A percentile compares a stretch with the other conserved stretches of the same genome.
Conservation (phyloP, 2,329 filamentous ascomycete species). For the Trichophaea hybrida region DNA sequence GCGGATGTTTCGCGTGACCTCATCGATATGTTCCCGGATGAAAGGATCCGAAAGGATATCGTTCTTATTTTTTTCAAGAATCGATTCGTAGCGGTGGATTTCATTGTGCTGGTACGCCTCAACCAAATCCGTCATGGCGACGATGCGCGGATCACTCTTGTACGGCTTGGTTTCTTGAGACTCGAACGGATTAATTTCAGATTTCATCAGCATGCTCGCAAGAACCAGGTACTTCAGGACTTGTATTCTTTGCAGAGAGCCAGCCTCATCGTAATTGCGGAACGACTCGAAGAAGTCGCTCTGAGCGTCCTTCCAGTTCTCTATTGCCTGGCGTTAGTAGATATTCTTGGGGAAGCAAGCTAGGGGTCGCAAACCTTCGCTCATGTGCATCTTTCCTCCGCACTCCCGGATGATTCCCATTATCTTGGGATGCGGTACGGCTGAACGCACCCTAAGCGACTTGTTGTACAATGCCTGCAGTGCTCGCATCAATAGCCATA, state of each 20-base stretch:
- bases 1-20: conserved; percentile 94
- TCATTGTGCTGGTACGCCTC: conserved; percentile 94
- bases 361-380: conserved; percentile 41
- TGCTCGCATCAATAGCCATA: background rate
- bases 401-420: conserved; percentile 99
- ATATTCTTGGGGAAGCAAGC: background rate
- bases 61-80: conserved; percentile 75
- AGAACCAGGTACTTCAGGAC: conserved; percentile 93
- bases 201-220: conserved; percentile 96
- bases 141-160: conserved; percentile 85
- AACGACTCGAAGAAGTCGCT: conserved; percentile 98
- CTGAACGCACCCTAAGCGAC: conserved; percentile 83
- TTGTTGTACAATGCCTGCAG: conserved; percentile 63
- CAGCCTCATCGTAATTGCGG: conserved; percentile 96
- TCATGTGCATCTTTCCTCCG: conserved; percentile 99
- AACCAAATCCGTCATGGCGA: conserved; percentile 92
- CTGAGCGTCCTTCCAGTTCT: conserved; percentile 96
- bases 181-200: conserved; percentile 96
- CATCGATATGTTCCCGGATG: conserved; percentile 97
- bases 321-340: conserved; percentile 31
- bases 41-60: conserved; percentile 72
- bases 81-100: conserved; percentile 77
- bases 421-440: conserved; percentile 94
- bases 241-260: conserved; percentile 88
- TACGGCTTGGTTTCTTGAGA: conserved; percentile 98